These are phyloP conservation scores for Macadamia tetraphylla DNA, from an alignment of 164 flowering plant species.

Conservation along the genomic window DNA sequence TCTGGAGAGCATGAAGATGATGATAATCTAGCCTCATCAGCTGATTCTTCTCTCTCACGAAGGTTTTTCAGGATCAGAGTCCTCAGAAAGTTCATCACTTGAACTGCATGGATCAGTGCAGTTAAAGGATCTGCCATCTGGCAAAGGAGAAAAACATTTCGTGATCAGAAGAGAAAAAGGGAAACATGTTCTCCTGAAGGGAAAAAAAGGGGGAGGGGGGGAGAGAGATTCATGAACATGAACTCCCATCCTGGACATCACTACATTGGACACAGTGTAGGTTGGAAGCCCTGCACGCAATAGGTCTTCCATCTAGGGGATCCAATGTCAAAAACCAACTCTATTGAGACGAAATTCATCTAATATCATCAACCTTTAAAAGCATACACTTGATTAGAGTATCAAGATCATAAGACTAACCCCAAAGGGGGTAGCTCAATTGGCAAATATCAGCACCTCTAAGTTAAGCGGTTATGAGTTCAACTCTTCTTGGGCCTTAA, in stretches of 20 bases:
- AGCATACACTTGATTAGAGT: too few relatives aligned
- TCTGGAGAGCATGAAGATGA: conserved; percentile 17
- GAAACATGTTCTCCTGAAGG: too few relatives aligned
- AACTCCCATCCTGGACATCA: too few relatives aligned
- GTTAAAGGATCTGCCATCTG: conserved; percentile 82
- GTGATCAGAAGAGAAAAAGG: background rate
- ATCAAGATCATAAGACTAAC: too few relatives aligned
- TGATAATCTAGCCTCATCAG: conserved; percentile 14
- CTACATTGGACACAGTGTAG: background rate
- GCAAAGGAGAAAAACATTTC: conserved; percentile 1
- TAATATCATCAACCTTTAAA: too few relatives aligned
- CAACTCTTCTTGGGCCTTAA: too few relatives aligned
- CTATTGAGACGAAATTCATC: background rate
- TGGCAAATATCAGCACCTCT: too few relatives aligned
- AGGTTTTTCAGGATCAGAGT: conserved; percentile 47
- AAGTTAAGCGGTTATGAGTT: too few relatives aligned
- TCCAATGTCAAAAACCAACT: background rate
- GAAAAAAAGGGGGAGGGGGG: too few relatives aligned
- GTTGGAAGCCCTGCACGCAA: background rate
- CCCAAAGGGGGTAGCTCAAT: too few relatives aligned
- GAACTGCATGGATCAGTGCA: conserved; percentile 72
- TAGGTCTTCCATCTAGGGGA: background rate
- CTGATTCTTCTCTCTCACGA: conserved; percentile 39
- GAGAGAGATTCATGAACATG: too few relatives aligned
- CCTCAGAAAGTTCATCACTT: conserved; percentile 72